Conservation (phyloP, 441 rosid species). For the Erodium moschatum region DNA sequence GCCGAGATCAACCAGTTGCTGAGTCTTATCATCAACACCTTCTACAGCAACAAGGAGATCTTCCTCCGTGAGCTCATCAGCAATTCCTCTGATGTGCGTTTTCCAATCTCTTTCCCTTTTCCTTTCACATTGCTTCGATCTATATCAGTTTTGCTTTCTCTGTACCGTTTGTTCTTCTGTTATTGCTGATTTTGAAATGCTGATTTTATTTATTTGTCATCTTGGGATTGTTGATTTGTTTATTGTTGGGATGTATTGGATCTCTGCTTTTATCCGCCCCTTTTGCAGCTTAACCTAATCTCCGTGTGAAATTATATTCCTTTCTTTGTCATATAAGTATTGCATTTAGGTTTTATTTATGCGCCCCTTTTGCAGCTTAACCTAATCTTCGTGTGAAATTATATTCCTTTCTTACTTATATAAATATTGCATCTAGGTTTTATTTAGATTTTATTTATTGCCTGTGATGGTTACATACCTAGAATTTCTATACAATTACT, state of each 20-base stretch:
- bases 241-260: background rate
- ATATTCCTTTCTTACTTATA: background rate
- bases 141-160: no score
- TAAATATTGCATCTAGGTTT: background rate
- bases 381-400: no score
- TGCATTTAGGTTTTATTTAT: background rate
- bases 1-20: slow-evolving; percentile 78
- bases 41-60: slow-evolving; percentile 82
- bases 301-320: no score
- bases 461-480: no score
- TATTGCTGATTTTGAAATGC: background rate
- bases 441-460: no score
- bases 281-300: no score
- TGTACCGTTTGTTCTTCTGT: no score
- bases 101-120: background rate
- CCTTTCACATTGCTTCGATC: no score
- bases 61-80: slow-evolving; percentile 76
- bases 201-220: background rate
- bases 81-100: slow-evolving; percentile 67
- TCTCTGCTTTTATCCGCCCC: background rate
- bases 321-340: background rate
- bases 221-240: background rate
- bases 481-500: no score
- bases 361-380: no score
- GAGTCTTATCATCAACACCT: slow-evolving; percentile 72